Base-by-base conservation (phyloP, 2,329 filamentous ascomycete genomes). In the Aspergillus ochraceoroseus region DNA sequence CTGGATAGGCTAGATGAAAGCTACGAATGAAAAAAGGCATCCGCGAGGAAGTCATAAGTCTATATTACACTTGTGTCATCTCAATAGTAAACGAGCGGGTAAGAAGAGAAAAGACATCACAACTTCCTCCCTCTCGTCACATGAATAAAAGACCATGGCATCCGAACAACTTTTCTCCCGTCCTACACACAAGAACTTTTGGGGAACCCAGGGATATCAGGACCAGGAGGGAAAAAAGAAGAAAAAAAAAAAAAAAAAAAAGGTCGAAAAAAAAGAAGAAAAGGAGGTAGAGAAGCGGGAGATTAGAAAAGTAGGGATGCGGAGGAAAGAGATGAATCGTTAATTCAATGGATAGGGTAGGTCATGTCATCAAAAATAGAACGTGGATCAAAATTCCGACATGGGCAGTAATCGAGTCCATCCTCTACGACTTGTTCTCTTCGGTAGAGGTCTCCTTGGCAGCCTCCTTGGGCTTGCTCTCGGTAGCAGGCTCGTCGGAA, bases 381-480 rank as follows among this genome's bases (percentile, higher is more conserved):
- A 54, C 52, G 51, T 60, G 52, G 46, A 47, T 51, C 57, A 60
- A 55, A 53, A 50, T 53, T 55, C 52, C 55, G 55, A 56, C 51
- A 45, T 48, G 51, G 46, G 43, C n/a, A n/a, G n/a, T n/a, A n/a
- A n/a, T n/a, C n/a, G n/a, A n/a, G n/a, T n/a, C n/a, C 43, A 42
- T 15, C 40, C 43, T 39, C 53, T 66, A 67, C 48, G 64, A 59
- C 58, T 67, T 66, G 54, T 61, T 61, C 53, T 65, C 64, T 54
- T 65, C 63, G 29, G 55, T 54, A 32, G 62, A 52, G 45, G 56
- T 59, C 54, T 74, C 70, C 58, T 73, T 63, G 31, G 57, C 58
- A 44, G 57, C 55, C 55, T 68, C 67, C 56, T 68, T 58, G 47
- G 61, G 67, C 62, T 73, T 73, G 43, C 61, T 57, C 46, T 74